phyloP scores from a whole-genome alignment of 2,329 filamentous ascomycete species.

The Chrysoporthe puriensis region DNA sequence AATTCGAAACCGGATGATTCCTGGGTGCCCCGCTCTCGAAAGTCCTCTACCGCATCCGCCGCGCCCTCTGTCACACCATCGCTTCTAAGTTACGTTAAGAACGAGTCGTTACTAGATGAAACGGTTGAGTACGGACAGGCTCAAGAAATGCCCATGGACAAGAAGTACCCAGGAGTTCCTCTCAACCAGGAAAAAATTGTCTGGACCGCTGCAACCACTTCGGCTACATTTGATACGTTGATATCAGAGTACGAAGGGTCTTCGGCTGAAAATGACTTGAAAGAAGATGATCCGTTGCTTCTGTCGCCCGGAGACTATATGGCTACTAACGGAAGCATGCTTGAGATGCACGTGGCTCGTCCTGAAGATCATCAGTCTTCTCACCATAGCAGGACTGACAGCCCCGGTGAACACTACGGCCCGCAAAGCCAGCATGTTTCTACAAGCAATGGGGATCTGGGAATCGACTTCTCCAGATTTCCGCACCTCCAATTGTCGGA shows the following conservation, averaged over 20 bases:
- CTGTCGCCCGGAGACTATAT: constrained; percentile 13
- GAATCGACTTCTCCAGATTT: constrained; percentile 22
- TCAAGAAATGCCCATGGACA: constrained; percentile 19
- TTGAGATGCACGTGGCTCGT: not conserved
- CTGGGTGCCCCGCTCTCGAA: constrained; percentile 21
- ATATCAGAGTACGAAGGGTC: constrained; percentile 21
- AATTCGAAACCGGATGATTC: constrained; percentile 15
- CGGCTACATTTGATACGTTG: not conserved
- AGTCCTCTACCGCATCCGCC: constrained; percentile 28
- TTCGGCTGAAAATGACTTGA: constrained; percentile 1
- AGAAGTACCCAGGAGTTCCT: constrained; percentile 10
- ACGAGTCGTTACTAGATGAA: constrained; percentile 25
- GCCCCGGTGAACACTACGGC: not conserved
- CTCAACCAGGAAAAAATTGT: not conserved
- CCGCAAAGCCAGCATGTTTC: not conserved
- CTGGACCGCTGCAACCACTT: not conserved
- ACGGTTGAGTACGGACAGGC: constrained; percentile 24
- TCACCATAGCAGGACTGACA: not conserved
- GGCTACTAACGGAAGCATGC: not conserved
- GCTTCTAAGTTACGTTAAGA: constrained; percentile 26
- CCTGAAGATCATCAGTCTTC: not conserved
- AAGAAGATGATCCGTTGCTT: not conserved
- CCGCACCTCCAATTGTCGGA: constrained; percentile 24
- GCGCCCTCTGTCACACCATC: constrained; percentile 24
- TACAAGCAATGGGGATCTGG: not conserved